Base-by-base conservation (phyloP, 1,139 yeast genomes). In the Saccharomyces hybrid region DNA sequence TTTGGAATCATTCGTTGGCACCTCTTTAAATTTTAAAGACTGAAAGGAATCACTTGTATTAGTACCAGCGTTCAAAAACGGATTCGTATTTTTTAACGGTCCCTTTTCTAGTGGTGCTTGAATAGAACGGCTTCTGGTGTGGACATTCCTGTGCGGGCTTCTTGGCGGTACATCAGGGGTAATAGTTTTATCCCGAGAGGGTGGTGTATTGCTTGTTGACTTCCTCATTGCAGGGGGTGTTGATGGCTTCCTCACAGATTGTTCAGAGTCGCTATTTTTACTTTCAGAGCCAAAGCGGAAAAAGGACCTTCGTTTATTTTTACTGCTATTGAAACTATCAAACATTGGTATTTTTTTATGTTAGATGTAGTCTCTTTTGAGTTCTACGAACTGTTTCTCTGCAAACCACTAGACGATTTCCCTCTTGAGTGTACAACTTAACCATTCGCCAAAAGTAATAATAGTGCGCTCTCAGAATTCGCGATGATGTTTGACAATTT, bases 221-320 rank as follows among this genome's bases (percentile, higher is more conserved):
- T 44, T 42, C 42, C 14, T 29, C 5, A n/a, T 50, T 41, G 29
- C 41, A 19, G 48, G 7, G 11, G 44, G 25, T 8, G 44, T 13
- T 11, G 44, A 16, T 38, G n/a, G 25, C 25, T 38, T 38, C 11
- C 44, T 38, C 11, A 16, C 44, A 38, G 44, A 11, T 16, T 38
- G 9, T 38, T 38, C 26, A 9, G 31, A 14, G 31, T 46, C 48
- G 14, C 34, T 19, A 28, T 26, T 41, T 50, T 54, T 52, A 29
- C 32, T 50, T 26, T 55, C 60, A 44, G 49, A 48, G 4, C 67
- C 67, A 55, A 65, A 64, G 19, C 60, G 58, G 42, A 65, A 62
- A 49, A 64, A 65, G 3, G 68, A 63, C 47, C 53, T 58, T 48
- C 66, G 50, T 51, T 63, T 63, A 8, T 44, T 42, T 19, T 56